Evolutionary conservation across 2,329 filamentous ascomycete genomes (phyloP), one percentile per base, ranked within the genome.

Genomic region (Epicoccum sorghinum): DNA sequence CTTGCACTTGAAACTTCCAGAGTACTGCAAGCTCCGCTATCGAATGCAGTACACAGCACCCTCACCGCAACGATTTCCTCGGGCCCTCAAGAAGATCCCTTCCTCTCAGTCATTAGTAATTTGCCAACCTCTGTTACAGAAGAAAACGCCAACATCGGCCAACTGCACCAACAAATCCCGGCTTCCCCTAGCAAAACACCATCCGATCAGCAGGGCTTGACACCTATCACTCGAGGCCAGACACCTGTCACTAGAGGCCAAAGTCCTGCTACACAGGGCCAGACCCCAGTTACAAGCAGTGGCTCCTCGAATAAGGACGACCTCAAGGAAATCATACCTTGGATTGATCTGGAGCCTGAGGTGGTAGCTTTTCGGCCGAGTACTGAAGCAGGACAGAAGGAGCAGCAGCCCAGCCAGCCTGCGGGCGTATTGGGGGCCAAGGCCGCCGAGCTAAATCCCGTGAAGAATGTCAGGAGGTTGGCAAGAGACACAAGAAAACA

Each of bases 1-100:
- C 48, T 54, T 9, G 51, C 55, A 22, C 61, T 64, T 9, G 43
- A 64, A 32, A 32, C 47, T 9, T 22, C 43, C 12, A 46, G 48
- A 29, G 30, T 3, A 14, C 23, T 18, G 7, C 42, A 24, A 49
- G 30, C 10, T 29, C 2, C 2, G 10, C 22, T 24, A 4, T 33
- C 12, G 45, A 25, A 12, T 4, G 10, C 47, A 45, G n/a, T 3
- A 6, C 6, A 6, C 27, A 6, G 27, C 1, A 29, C 27, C 27
- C 52, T 30, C 24, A 29, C 18, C 9, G 38, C 10, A 22, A 40
- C 22, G 30, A 42, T n/a, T 49, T 45, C 12, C 38, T 41, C 12
- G 4, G 9, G 47, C 13, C 9, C 27, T 1, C 27, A 29, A 29
- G 6, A 29, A 29, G 27, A 7, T 29, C 18, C 18, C 18, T 18